Percentiles rank a stretch among this genome's conserved stretches.
Conservation (phyloP, 73 alveolate species). For the Blepharisma stoltei region DNA sequence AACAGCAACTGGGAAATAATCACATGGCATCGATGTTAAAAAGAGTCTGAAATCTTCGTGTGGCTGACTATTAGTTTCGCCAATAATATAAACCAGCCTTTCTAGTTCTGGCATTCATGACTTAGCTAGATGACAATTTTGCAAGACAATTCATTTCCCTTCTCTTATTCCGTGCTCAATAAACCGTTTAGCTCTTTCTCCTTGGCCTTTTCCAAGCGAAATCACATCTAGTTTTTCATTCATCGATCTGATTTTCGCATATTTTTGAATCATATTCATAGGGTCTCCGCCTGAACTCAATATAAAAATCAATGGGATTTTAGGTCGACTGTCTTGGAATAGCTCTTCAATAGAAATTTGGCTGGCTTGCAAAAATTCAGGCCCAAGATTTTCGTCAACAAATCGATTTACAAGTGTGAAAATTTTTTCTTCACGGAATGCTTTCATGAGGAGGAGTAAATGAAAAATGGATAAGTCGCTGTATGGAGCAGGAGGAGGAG, state of each 20-base stretch:
- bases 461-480: slow-evolving; percentile 31
- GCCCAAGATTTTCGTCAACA: slow-evolving; percentile 85
- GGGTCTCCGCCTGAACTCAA: slow-evolving; percentile 98
- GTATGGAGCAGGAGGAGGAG: neutral
- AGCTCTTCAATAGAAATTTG: slow-evolving; percentile 89
- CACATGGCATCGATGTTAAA: slow-evolving; percentile 97
- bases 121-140: slow-evolving; percentile 93
- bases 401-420: slow-evolving; percentile 77
- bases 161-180: slow-evolving; percentile 82
- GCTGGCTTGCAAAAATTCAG: slow-evolving; percentile 84
- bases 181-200: slow-evolving; percentile 78
- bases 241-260: slow-evolving; percentile 77
- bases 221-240: slow-evolving; percentile 76
- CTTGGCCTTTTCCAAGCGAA: slow-evolving; percentile 98
- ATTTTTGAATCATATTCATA: slow-evolving; percentile 76
- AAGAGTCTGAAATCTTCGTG: slow-evolving; percentile 90
- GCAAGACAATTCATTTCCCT: slow-evolving; percentile 94
- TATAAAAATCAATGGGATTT: slow-evolving; percentile 94
- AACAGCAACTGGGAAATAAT: slow-evolving; percentile 93
- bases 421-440: slow-evolving; percentile 88
- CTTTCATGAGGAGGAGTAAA: slow-evolving; percentile 76
- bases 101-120: slow-evolving; percentile 97
- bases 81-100: slow-evolving; percentile 76
- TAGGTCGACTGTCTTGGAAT: slow-evolving; percentile 81
- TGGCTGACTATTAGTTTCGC: slow-evolving; percentile 60